Evolutionary conservation across 257 asterid genomes (phyloP), one percentile per base, ranked within the genome.

Genomic region (Capsicum baccatum): DNA sequence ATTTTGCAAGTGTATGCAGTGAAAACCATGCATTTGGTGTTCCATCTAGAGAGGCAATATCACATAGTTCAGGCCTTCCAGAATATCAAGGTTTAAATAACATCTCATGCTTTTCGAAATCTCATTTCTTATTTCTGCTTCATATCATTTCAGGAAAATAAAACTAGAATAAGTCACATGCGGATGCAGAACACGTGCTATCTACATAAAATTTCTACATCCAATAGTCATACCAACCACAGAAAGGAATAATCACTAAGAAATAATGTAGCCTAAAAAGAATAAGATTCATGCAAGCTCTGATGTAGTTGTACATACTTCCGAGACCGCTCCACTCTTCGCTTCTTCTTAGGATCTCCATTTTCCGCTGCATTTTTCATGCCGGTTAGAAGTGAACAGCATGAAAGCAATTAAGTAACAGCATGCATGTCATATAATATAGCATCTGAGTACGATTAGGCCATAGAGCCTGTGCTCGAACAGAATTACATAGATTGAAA

Each of bases 331-430:
- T 95, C 98, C 83, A 95, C 98, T 86, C 98, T 90, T 35, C 98
- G 91, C 84, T 92, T 95, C 84, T 95, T 95, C 6, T 97, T 92
- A 8, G 98, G 97, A 88, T 95, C 98, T 83, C 96, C 98, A 91
- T 87, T 94, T 63, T 95, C 96, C 73, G 58, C 98, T 93, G 98
- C 88, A 88, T 66, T 66, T 83, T 84, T 54, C 68, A 83, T 80
- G 79, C 78, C 60, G 9, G 85, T 90, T 66, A 87, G 86, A 79
- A 87, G 78, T 1, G 76, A 50, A 59, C 56, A n/a, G 10, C 37
- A 66, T 50, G 17, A 74, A 35, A 55, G 4, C 52, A 81, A 37
- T 66, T 8, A 26, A 52, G 48, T 54, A 52, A 19, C 42, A n/a
- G 2, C 80, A 71, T 71, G 58, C 58, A 42, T 74, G n/a, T 48